Evolutionary conservation across 257 asterid species (phyloP), one percentile per base, ranked within the genome.

Genomic region (Anisodus acutangulus): DNA sequence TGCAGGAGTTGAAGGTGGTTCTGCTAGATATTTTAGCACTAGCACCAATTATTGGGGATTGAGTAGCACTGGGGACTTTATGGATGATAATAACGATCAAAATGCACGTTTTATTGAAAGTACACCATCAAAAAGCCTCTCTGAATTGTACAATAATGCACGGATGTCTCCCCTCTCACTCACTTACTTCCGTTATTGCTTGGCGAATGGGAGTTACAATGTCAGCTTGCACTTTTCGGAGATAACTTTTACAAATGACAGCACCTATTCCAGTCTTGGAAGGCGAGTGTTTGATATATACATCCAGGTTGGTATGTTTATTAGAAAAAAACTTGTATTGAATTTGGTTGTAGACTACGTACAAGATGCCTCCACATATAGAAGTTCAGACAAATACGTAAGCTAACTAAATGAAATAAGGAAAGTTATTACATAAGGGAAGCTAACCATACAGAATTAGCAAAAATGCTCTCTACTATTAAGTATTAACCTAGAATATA

Each of bases 61-160:
- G 88, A 91, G 93, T 74, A 95, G 98, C 89, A 90, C 95, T 3
- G 97, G 98, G 9, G 97, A 94, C 90, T 95, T 95, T 91, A 83
- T 95, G 92, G 97, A 95, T 74, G 97, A 90, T 84, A 83, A 86
- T 66, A 85, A 57, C 66, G 85, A 87, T 86, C 95, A 91, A 83
- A 88, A 90, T 84, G 88, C 92, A 15, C 93, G 97, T 84, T 72
- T 84, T 45, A 70, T 88, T 86, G 89, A 60, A 70, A 71, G 83
- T 62, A 39, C 86, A 35, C 71, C 87, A 13, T 85, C 90, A 5
- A 4, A 85, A 74, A 85, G 89, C 80, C 88, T 92, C 74, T 84
- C 97, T 17, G 95, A 88, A n/a, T 76, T 95, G 87, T 95, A 94
- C 89, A 88, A 74, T 13, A 86, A 91, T 3, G 93, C 99, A 5